These are phyloP conservation scores for Linnemannia elongata DNA, from an alignment of 192 early-diverging fungal species.

Conservation along the genomic window DNA sequence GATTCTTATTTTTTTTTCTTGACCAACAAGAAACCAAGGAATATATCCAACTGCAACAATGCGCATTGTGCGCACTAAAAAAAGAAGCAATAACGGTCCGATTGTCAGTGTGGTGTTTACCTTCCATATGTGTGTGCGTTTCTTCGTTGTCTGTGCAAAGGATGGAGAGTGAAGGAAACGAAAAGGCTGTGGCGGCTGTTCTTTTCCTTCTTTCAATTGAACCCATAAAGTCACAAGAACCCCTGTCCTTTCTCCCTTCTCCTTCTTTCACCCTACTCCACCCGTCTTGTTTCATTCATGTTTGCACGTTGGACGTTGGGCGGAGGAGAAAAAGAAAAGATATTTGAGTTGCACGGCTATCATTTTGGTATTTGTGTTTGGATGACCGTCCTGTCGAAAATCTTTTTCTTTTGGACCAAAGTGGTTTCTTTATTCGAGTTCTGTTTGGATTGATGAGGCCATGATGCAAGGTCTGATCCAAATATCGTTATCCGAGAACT, in stretches of 20 bases:
- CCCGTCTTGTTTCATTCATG: not conserved
- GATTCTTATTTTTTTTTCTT: too few relatives aligned
- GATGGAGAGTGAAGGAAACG: not conserved
- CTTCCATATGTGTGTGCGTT: too few relatives aligned
- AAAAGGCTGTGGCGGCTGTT: not conserved
- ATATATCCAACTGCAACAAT: too few relatives aligned
- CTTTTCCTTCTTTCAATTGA: not conserved
- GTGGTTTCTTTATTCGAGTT: not conserved
- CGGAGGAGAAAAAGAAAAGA: not conserved
- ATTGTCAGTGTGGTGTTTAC: too few relatives aligned
- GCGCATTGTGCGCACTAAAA: too few relatives aligned
- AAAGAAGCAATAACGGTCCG: too few relatives aligned
- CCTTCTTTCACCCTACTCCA: not conserved
- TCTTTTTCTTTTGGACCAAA: not conserved
- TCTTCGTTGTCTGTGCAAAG: not conserved
- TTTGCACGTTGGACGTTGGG: not conserved
- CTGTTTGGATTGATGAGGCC: not conserved
- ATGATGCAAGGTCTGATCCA: not conserved
- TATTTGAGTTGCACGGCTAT: not conserved
- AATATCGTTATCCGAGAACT: conserved; percentile 10
- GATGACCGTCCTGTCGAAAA: not conserved
- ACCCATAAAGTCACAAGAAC: not conserved
- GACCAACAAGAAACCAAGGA: too few relatives aligned
- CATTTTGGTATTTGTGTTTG: not conserved
- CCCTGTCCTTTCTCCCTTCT: not conserved